Evolutionary conservation across 116 monocot genomes (phyloP).

Genomic region (Cymodocea nodosa): DNA sequence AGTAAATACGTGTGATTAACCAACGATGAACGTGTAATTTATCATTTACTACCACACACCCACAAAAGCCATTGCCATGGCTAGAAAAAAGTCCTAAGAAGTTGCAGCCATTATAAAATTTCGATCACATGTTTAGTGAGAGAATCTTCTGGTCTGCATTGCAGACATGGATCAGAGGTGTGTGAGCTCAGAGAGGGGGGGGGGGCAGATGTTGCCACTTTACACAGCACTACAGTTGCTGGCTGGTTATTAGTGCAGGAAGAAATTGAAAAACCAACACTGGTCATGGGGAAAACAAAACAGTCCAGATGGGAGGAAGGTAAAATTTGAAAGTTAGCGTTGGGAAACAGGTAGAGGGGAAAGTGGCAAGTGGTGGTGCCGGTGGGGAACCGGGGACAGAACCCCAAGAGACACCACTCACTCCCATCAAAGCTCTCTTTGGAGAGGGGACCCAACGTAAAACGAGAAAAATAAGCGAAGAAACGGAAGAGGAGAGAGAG

Average conservation of each 20-base stretch:
- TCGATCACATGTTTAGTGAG: not conserved
- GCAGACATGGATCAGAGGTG: slow-evolving; percentile 2
- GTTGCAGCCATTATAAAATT: no score
- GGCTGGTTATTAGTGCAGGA: no score
- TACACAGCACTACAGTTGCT: no score
- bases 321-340: not conserved
- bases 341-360: not conserved
- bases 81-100: no score
- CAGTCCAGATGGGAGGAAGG: not conserved
- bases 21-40: no score
- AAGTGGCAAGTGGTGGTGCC: no score
- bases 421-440: slow-evolving; percentile 7
- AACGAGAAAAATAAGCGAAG: not conserved
- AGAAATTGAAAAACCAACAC: no score
- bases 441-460: slow-evolving; percentile 1
- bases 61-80: no score
- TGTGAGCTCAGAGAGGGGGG: slow-evolving; percentile 1
- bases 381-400: not conserved
- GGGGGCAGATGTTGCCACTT: not conserved
- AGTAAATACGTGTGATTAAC: no score
- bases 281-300: not conserved
- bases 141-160: not conserved
- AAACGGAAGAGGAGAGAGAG: no score
- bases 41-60: no score
- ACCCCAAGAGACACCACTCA: slow-evolving; percentile 1